Percentiles rank a stretch among this genome's conserved stretches.
phyloP scores from a whole-genome alignment of 2,329 filamentous ascomycete genomes.

The Talaromyces marneffei region DNA sequence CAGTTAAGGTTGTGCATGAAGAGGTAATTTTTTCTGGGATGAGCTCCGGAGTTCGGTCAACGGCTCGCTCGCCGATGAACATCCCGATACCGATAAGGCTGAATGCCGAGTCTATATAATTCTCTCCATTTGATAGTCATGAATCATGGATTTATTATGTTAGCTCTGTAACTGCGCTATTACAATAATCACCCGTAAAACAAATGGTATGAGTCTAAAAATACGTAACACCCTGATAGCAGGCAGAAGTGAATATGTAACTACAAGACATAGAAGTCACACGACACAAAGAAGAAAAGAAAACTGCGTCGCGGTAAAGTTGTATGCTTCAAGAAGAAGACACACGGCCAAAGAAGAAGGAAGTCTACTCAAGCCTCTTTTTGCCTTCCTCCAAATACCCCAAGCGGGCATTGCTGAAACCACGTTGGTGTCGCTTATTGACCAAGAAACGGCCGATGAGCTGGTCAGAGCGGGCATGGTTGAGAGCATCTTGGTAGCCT shows the following conservation, averaged over 20 bases:
- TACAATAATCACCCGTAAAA: not conserved
- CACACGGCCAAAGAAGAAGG: not conserved
- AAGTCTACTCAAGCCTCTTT: slow-evolving; percentile 75
- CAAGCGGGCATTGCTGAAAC: slow-evolving; percentile 74
- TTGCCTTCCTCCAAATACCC: slow-evolving; percentile 92
- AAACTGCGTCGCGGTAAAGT: not conserved
- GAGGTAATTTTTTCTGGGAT: not conserved
- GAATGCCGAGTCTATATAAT: not conserved
- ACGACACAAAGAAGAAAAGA: not conserved
- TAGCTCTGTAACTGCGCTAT: not conserved
- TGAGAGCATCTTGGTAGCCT: slow-evolving; percentile 80
- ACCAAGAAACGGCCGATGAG: slow-evolving; percentile 69
- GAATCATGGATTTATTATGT: not conserved
- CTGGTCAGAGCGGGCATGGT: slow-evolving; percentile 73
- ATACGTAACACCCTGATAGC: not conserved
- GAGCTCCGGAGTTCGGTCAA: slow-evolving; percentile 3
- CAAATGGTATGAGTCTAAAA: not conserved
- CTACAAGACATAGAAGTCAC: not conserved
- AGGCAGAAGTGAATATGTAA: slow-evolving; percentile 8
- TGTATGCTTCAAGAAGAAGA: not conserved
- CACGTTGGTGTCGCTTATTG: slow-evolving; percentile 64
- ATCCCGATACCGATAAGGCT: not conserved
- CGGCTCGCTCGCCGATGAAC: slow-evolving; percentile 1
- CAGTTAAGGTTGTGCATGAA: not conserved
- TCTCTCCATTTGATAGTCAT: not conserved